Evolutionary conservation across 805 yeast genomes (phyloP), one percentile per base, ranked within the genome.

Genomic region (Torulaspora indica): DNA sequence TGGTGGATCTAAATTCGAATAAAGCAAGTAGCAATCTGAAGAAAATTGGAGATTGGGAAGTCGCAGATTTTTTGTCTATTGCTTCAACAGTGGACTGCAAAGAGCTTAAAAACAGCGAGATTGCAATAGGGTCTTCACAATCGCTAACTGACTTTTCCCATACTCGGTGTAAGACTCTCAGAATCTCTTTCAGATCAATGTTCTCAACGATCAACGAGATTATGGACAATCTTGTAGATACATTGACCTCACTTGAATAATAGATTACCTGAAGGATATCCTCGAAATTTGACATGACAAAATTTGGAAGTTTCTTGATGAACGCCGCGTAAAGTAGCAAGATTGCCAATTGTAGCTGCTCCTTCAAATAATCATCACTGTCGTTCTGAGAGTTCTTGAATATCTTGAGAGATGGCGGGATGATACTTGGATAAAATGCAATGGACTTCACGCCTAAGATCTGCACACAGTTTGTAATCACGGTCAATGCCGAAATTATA

Each of bases 361-460:
- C 59, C 46, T 54, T 67, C 30, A 69, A 50, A 3, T 35, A 43
- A 18, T 59, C 59, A 5, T 56, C 58, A 2, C 55, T 40, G 5
- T 54, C 47, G 1, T 47, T 41, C 12, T 53, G 40, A 1, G 56
- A 49, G 10, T 60, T 57, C 23, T 74, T 71, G 67, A 85, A 83
- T 30, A 86, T 73, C 22, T 70, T 68, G 43, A 88, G 71, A 8
- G 85, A 71, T 10, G 88, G 86, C 12, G 89, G 87, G 49, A 93
- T 77, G 58, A 90, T 81, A 63, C 81, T 82, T 25, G 97, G 87
- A 72, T 89, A 85, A 58, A 74, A 77, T 5, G 95, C 90, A 59
- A 93, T 82, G 50, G 82, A 74, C 58, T 88, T 85, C 14, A 95
- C 90, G 42, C 98, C 98, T 36, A 90, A 65, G 18, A 80, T 76